Base-by-base conservation (phyloP, 163 green algal species). In the Smithsoniella earleae region DNA sequence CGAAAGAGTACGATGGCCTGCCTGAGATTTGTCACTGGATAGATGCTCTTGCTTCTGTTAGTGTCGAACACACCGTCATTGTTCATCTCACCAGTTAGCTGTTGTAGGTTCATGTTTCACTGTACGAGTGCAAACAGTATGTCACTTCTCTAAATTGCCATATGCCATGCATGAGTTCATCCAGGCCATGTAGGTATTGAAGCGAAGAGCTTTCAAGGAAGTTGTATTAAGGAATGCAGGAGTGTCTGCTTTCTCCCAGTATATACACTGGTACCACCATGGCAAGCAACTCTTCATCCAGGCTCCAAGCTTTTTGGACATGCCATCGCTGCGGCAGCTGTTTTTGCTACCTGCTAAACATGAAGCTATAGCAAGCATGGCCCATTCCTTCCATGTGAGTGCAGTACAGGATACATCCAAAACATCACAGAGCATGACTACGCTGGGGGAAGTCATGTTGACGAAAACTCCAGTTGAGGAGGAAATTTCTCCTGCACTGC, bases 331-430 rank as follows among this genome's bases (percentile, higher is more conserved):
- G n/a, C 58, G 58, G 43, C 6, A n/a, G 5, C 8, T 34, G 20
- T 69, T 69, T 13, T 33, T 69, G n/a, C 18, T 69, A 28, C 58
- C 58, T 25, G 27, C n/a, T 1, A 16, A 18, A 0, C 31, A 69
- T 43, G 58, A 69, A 45, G 58, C 58, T 43, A 34, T 69, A 16
- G 38, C 58, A 33, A 69, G 58, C 58, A 69, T 69, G 58, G 58
- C 58, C 22, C 58, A 69, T 3, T 69, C 58, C 20, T 69, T 69
- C 27, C 20, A 34, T 49, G 40, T 49, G 40, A 49, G 13, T 49
- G 40, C 40, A 22, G 40, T 13, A 49, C 40, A 49, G 40, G 13
- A 49, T 49, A 13, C 40, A 22, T 13, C 40, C 40, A 49, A 22
- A 13, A 10, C 10, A 22, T 13, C 40, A 49, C 40, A 22, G 40